phyloP scores from a whole-genome alignment of 2,329 filamentous ascomycete genomes.

The Scortechinia acanthostroma region DNA sequence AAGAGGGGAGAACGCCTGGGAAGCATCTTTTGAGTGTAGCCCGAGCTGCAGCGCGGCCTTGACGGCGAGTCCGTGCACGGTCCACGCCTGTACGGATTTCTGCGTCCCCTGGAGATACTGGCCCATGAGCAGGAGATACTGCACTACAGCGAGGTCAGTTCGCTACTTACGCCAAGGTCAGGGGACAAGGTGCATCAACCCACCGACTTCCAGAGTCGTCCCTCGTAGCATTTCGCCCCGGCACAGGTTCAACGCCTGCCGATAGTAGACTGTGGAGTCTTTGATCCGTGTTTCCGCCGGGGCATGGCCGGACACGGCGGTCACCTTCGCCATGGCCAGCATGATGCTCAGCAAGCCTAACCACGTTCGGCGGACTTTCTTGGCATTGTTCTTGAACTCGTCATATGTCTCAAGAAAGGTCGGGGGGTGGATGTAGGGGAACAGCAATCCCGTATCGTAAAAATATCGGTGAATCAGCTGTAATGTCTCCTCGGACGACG shows the following conservation, averaged over 20 bases:
- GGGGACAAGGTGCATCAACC: slow-evolving; percentile 1
- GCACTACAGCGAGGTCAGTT: slow-evolving; percentile 17
- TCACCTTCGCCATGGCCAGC: slow-evolving; percentile 23
- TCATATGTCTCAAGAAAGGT: slow-evolving; percentile 22
- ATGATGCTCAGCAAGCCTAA: slow-evolving; percentile 29
- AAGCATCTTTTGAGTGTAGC: slow-evolving; percentile 25
- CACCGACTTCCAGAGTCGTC: slow-evolving; percentile 25
- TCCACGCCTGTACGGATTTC: slow-evolving; percentile 33
- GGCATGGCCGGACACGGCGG: slow-evolving; percentile 11
- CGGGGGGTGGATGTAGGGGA: slow-evolving; percentile 26
- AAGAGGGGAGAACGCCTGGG: slow-evolving; percentile 16
- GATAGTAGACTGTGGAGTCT: slow-evolving; percentile 25
- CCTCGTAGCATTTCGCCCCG: slow-evolving; percentile 19
- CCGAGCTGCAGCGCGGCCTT: slow-evolving; percentile 32
- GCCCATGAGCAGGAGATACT: slow-evolving; percentile 27
- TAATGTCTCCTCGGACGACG: slow-evolving; percentile 15
- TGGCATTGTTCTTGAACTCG: slow-evolving; percentile 16
- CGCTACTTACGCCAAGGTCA: slow-evolving; percentile 5
- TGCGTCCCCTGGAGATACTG: slow-evolving; percentile 36
- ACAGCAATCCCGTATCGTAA: slow-evolving; percentile 22
- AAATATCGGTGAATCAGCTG: slow-evolving; percentile 24
- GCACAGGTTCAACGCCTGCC: slow-evolving; percentile 21
- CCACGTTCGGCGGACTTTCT: slow-evolving; percentile 24
- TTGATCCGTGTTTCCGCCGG: slow-evolving; percentile 16
- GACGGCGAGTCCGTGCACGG: slow-evolving; percentile 31